phyloP scores from a whole-genome alignment of 2,329 filamentous ascomycete genomes.

The Graphilbum sp. region DNA sequence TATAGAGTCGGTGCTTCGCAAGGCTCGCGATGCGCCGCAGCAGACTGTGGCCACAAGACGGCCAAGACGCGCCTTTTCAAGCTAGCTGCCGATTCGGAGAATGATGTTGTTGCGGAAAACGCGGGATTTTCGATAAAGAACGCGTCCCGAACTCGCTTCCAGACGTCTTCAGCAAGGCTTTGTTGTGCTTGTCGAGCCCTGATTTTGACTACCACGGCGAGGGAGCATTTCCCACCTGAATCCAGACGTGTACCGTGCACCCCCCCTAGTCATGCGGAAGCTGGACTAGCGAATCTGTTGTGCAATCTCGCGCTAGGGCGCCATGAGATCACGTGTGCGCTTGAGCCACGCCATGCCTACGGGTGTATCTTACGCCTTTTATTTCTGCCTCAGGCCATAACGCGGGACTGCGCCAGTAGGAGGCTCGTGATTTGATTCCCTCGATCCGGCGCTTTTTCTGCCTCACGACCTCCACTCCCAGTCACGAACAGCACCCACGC shows the following conservation, averaged over 20 bases:
- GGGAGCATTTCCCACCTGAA: background rate
- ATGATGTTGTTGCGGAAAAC: constrained; percentile 1
- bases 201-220: background rate
- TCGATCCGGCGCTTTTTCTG: background rate
- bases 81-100: background rate
- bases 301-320: too few species aligned
- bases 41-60: constrained; percentile 1
- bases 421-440: constrained; percentile 4
- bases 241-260: background rate
- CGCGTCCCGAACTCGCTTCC: constrained; percentile 5
- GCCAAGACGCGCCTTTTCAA: constrained; percentile 3
- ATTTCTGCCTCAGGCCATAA: constrained; percentile 6
- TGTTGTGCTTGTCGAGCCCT: background rate
- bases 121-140: constrained; percentile 6
- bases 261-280: background rate
- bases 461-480: background rate
- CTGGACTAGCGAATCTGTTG: too few species aligned
- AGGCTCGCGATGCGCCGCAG: constrained; percentile 4
- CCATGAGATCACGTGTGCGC: too few species aligned
- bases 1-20: background rate
- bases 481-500: constrained; percentile 3
- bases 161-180: background rate
- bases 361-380: too few species aligned
- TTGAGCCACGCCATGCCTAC: too few species aligned
- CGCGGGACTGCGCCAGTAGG: constrained; percentile 3